A percentile compares a stretch with the other conserved stretches of the same genome.
These are phyloP conservation scores for Neophaeococcomyces mojaviensis DNA, from an alignment of 2,329 filamentous ascomycete species.

Conservation along the genomic window DNA sequence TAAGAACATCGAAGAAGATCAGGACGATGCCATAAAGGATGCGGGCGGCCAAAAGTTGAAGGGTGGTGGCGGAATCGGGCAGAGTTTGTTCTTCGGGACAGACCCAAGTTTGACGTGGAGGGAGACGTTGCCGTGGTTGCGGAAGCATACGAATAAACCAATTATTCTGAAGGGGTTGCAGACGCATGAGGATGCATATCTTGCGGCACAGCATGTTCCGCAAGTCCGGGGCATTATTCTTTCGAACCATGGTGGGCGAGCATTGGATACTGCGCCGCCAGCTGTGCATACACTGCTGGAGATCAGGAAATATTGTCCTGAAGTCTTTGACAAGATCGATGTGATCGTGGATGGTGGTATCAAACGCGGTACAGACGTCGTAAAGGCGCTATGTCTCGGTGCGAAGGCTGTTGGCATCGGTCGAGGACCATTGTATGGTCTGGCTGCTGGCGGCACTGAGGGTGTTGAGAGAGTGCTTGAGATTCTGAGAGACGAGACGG, in stretches of 20 bases:
- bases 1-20: slow-evolving; percentile 52
- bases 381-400: slow-evolving; percentile 48
- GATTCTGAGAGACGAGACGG: slow-evolving; percentile 59
- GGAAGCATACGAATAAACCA: slow-evolving; percentile 65
- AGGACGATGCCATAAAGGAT: slow-evolving; percentile 44
- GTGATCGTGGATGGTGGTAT: slow-evolving; percentile 49
- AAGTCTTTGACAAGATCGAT: slow-evolving; percentile 31
- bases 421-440: slow-evolving; percentile 43
- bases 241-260: slow-evolving; percentile 52
- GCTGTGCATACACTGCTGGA: slow-evolving; percentile 52
- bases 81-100: slow-evolving; percentile 80
- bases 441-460: slow-evolving; percentile 43
- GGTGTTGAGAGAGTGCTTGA: slow-evolving; percentile 44
- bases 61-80: slow-evolving; percentile 61
- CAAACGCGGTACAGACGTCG: slow-evolving; percentile 45
- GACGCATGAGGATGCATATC: slow-evolving; percentile 46
- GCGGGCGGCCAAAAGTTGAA: slow-evolving; percentile 29
- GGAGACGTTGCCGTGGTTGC: slow-evolving; percentile 73
- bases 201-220: slow-evolving; percentile 39
- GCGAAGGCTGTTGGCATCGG: slow-evolving; percentile 49
- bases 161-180: slow-evolving; percentile 52
- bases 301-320: slow-evolving; percentile 45
- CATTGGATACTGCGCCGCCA: slow-evolving; percentile 43
- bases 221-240: slow-evolving; percentile 47
- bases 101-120: slow-evolving; percentile 83